phyloP scores from a whole-genome alignment of 2,329 filamentous ascomycete species.

The Pseudocercospora pini-densiflorae region DNA sequence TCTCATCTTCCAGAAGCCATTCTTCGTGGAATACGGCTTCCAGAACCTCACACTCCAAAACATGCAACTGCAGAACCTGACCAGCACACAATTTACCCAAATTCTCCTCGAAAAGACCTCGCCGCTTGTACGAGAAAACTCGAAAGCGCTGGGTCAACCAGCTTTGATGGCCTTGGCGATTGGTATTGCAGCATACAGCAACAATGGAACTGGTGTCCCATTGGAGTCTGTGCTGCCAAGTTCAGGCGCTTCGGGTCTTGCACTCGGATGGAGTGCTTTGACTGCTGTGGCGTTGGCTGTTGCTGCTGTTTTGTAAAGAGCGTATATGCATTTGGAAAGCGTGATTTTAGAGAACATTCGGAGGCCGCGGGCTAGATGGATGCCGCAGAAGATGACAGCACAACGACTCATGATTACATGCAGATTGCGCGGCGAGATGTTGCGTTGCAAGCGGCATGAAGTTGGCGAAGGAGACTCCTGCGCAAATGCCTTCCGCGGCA shows the following conservation, averaged over 20 bases:
- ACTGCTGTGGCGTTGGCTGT: background rate
- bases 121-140: constrained; percentile 6
- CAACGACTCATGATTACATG: background rate
- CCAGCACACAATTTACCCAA: constrained; percentile 15
- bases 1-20: constrained; percentile 14
- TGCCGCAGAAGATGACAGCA: background rate
- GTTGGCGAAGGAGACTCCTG: background rate
- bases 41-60: constrained; percentile 9
- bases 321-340: background rate
- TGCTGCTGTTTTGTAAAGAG: constrained; percentile 8
- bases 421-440: background rate
- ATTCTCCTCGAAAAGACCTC: constrained; percentile 12
- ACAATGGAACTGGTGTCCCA: constrained; percentile 11
- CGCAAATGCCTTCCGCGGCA: background rate
- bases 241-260: background rate
- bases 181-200: constrained; percentile 15
- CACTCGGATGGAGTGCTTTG: background rate
- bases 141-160: constrained; percentile 9
- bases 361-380: background rate
- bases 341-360: background rate
- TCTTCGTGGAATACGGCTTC: constrained; percentile 15
- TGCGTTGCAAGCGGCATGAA: too few species aligned
- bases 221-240: background rate
- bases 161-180: constrained; percentile 12
- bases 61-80: constrained; percentile 17